Conservation (phyloP, 1,284 basidiomycete genomes). For the Dichomitus squalens region DNA sequence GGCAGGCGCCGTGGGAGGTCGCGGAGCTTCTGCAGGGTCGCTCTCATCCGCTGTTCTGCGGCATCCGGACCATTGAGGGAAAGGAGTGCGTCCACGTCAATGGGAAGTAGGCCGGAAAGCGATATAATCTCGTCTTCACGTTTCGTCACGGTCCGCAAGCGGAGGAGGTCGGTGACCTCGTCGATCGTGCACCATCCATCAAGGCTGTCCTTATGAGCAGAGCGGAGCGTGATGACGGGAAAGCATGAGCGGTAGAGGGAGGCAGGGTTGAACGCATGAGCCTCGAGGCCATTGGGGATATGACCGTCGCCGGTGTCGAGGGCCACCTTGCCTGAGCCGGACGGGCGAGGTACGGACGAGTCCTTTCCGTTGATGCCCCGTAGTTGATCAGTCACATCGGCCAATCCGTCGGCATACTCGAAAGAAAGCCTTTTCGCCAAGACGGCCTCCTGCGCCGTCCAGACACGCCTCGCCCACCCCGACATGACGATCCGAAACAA, state of each 20-base stretch:
- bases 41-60: background rate
- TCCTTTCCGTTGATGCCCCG: background rate
- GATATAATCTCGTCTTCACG: constrained; percentile 7
- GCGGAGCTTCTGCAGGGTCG: background rate
- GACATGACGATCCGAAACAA: constrained; percentile 19
- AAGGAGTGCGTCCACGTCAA: background rate
- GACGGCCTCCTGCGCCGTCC: constrained; percentile 17
- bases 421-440: constrained; percentile 9
- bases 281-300: background rate
- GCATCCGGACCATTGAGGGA: background rate
- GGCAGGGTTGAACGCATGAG: background rate
- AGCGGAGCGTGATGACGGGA: background rate
- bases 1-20: background rate
- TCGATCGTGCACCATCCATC: background rate
- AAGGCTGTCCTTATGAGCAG: background rate
- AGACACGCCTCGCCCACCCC: constrained; percentile 13
- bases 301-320: background rate
- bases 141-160: background rate
- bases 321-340: background rate
- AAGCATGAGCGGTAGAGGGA: background rate
- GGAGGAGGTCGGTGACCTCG: background rate
- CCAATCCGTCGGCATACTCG: constrained; percentile 6
- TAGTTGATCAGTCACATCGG: background rate
- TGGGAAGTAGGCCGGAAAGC: background rate
- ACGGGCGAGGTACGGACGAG: background rate